Percentiles rank a stretch among this genome's conserved stretches.
Conservation (phyloP, 345 rosid species). For the Gossypium longicalyx region DNA sequence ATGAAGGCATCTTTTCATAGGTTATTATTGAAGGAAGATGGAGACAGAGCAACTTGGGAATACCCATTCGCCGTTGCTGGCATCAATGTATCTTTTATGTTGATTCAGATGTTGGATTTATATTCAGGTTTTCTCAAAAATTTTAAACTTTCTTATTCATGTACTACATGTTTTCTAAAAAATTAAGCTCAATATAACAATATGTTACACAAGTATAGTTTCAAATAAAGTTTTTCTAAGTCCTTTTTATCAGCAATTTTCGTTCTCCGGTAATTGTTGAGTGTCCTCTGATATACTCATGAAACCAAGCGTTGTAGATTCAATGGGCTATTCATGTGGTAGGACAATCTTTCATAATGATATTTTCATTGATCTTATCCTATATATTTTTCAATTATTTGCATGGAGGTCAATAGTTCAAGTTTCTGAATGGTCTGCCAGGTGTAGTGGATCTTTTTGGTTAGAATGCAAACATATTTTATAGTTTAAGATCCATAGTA, state of each 20-base stretch:
- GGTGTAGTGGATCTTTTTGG: not conserved
- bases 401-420: not conserved
- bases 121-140: conserved; percentile 41
- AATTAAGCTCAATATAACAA: not conserved
- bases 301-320: not conserved
- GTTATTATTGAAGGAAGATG: conserved; percentile 85
- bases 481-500: not conserved
- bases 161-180: not conserved
- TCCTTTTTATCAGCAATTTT: not conserved
- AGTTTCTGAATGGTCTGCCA: not conserved
- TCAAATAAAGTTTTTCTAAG: not conserved
- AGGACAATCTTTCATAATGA: not conserved
- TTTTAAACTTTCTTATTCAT: not conserved
- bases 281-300: not conserved
- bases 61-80: conserved; percentile 99
- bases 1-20: conserved; percentile 94
- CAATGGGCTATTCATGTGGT: not conserved
- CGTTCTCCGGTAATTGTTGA: not conserved
- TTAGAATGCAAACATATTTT: not conserved
- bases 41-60: conserved; percentile 85
- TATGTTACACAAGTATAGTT: not conserved
- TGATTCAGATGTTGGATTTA: conserved; percentile 92
- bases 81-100: conserved; percentile 85
- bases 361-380: not conserved
- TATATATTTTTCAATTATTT: too few relatives aligned